These are phyloP conservation scores for Penicillium sp. DNA, from an alignment of 2,329 filamentous ascomycete genomes.

Conservation along the genomic window DNA sequence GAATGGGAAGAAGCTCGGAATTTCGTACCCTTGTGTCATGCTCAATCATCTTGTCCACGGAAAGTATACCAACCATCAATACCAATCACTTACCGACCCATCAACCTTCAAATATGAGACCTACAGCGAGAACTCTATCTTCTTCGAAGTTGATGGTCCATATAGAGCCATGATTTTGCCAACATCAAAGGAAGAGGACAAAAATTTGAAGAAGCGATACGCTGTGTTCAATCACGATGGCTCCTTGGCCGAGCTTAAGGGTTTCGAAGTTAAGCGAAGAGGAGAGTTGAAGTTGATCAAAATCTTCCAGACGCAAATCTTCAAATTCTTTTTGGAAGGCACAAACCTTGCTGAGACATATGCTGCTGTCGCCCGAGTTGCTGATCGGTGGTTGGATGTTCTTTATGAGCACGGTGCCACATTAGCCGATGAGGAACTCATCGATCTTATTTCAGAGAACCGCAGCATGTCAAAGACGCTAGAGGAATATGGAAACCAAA, in stretches of 20 bases:
- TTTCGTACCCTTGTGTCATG: conserved; percentile 99
- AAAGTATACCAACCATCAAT: conserved; percentile 95
- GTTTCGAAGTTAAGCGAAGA: conserved; percentile 95
- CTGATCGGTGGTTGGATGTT: conserved; percentile 95
- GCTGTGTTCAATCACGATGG: conserved; percentile 99
- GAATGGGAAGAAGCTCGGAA: conserved; percentile 92
- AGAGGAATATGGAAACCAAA: conserved; percentile 92
- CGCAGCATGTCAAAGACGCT: conserved; percentile 96
- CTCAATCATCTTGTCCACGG: conserved; percentile 95
- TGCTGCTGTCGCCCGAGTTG: conserved; percentile 84
- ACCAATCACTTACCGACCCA: conserved; percentile 82
- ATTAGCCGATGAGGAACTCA: conserved; percentile 92
- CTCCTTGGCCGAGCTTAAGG: conserved; percentile 90
- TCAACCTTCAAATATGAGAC: conserved; percentile 88
- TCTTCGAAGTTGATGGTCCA: conserved; percentile 97
- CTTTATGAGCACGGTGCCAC: conserved; percentile 84
- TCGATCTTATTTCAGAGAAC: conserved; percentile 99
- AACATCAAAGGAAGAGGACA: conserved; percentile 97
- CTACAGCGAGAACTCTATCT: conserved; percentile 97
- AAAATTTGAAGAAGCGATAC: conserved; percentile 99
- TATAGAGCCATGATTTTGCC: conserved; percentile 97
- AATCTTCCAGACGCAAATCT: conserved; percentile 98
- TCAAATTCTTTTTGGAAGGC: conserved; percentile 98
- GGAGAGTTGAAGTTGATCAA: conserved; percentile 99
- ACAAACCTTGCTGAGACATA: conserved; percentile 87